Evolutionary conservation across 768 basidiomycete species (phyloP).

Genomic region (Tricholoma saponaceum): DNA sequence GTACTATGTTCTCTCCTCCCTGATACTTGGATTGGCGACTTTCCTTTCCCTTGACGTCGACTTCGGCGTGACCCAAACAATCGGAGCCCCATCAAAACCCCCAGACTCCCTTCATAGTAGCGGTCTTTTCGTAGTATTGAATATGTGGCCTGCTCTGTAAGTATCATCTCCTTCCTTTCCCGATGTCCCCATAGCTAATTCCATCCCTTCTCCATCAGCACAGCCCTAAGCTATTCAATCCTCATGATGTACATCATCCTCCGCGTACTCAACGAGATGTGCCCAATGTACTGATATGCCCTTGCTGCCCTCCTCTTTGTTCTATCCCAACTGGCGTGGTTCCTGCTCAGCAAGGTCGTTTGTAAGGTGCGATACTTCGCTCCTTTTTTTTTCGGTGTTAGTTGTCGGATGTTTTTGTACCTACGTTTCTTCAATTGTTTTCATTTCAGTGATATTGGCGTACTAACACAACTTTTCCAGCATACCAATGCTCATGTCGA

Average conservation of each 20-base stretch:
- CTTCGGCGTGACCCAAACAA: constrained; percentile 56
- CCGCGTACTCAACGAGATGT: constrained; percentile 67
- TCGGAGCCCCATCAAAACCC: constrained; percentile 54
- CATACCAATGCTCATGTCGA: constrained; percentile 70
- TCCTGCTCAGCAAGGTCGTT: constrained; percentile 73
- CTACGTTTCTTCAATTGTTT: too few species aligned
- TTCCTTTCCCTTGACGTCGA: constrained; percentile 86
- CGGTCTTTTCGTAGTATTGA: constrained; percentile 66
- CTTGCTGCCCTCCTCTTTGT: constrained; percentile 75
- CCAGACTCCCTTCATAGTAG: constrained; percentile 56
- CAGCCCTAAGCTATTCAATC: constrained; percentile 58
- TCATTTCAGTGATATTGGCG: too few species aligned
- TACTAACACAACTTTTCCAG: constrained; percentile 23
- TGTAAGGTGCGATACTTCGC: constrained; percentile 45
- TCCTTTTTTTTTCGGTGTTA: too few species aligned
- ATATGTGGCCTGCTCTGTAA: too few species aligned
- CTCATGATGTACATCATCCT: constrained; percentile 83
- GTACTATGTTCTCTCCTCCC: constrained; percentile 47
- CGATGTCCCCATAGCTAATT: too few species aligned
- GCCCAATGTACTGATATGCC: constrained; percentile 77
- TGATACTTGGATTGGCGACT: constrained; percentile 65
- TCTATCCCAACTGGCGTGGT: constrained; percentile 77
- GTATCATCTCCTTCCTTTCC: neutral
- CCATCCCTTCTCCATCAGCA: neutral
- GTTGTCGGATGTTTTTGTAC: too few species aligned